phyloP scores from a whole-genome alignment of 176 grass and related monocot species.

The Stipa capillata region DNA sequence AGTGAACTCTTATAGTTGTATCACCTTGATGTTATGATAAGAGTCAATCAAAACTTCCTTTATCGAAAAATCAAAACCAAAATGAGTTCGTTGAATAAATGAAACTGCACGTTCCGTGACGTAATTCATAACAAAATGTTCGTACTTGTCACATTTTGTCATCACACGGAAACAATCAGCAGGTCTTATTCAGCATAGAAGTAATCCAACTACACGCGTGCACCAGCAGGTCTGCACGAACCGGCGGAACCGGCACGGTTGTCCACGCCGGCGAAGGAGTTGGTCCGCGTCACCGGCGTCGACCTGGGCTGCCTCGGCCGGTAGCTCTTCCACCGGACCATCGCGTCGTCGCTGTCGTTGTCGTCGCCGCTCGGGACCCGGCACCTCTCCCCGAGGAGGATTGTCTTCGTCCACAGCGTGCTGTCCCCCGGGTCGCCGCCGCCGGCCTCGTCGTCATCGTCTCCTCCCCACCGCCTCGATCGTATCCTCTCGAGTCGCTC shows the following conservation, averaged over 20 bases:
- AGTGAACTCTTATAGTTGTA: too few relatives aligned
- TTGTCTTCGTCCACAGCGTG: conserved; percentile 47
- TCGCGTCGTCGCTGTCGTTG: not conserved
- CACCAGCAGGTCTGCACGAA: not conserved
- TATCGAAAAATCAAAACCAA: too few relatives aligned
- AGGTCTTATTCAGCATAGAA: too few relatives aligned
- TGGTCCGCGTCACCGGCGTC: conserved; percentile 40
- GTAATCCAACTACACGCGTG: not conserved
- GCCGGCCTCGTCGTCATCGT: not conserved
- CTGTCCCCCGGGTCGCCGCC: not conserved
- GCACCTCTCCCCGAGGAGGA: conserved; percentile 48
- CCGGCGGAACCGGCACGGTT: not conserved
- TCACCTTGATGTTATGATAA: too few relatives aligned
- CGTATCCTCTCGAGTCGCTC: conserved; percentile 23
- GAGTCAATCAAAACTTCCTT: too few relatives aligned
- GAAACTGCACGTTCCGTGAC: too few relatives aligned
- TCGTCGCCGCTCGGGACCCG: conserved; percentile 19
- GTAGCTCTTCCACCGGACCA: conserved; percentile 37
- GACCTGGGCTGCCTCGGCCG: conserved; percentile 42
- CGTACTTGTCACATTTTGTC: not conserved
- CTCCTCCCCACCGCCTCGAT: conserved; percentile 13
- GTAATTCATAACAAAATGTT: too few relatives aligned
- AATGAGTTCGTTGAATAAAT: too few relatives aligned
- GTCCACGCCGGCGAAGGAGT: conserved; percentile 34
- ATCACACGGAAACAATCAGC: not conserved